phyloP scores from a whole-genome alignment of 345 rosid species.

The Durio zibethinus region DNA sequence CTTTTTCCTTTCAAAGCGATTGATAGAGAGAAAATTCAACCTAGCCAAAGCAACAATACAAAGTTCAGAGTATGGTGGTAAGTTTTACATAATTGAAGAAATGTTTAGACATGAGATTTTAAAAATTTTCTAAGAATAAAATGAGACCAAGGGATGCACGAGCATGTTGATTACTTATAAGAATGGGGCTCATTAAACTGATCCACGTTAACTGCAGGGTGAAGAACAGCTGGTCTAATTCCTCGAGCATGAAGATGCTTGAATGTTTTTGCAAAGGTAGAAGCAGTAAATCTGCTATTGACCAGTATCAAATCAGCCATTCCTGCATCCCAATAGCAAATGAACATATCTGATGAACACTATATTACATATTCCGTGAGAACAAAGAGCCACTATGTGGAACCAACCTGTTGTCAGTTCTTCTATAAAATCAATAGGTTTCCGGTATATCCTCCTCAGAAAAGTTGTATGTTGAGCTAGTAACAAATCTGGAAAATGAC shows the following conservation, averaged over 20 bases:
- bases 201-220: conserved; percentile 82
- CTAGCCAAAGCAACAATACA: conserved; percentile 32
- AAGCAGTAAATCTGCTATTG: conserved; percentile 83
- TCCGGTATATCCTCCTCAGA: conserved; percentile 74
- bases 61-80: neutral
- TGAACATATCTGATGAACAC: neutral
- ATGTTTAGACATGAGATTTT: neutral
- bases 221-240: conserved; percentile 70
- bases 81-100: conserved; percentile 1
- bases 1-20: conserved; percentile 91
- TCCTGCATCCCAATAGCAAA: conserved; percentile 39
- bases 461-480: conserved; percentile 78
- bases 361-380: neutral
- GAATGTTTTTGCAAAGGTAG: conserved; percentile 82
- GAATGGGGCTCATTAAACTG: conserved; percentile 61
- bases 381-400: neutral
- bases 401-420: conserved; percentile 72
- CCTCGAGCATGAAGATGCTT: conserved; percentile 67
- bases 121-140: conserved; percentile 7
- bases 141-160: conserved; percentile 36
- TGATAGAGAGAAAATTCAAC: conserved; percentile 74
- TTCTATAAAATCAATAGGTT: conserved; percentile 79
- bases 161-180: conserved; percentile 46
- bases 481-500: conserved; percentile 89
- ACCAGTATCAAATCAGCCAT: conserved; percentile 89